Percentiles rank a stretch among this genome's conserved stretches.
Evolutionary conservation across 2,329 filamentous ascomycete genomes (phyloP).

Genomic region (Fusarium sacchari): DNA sequence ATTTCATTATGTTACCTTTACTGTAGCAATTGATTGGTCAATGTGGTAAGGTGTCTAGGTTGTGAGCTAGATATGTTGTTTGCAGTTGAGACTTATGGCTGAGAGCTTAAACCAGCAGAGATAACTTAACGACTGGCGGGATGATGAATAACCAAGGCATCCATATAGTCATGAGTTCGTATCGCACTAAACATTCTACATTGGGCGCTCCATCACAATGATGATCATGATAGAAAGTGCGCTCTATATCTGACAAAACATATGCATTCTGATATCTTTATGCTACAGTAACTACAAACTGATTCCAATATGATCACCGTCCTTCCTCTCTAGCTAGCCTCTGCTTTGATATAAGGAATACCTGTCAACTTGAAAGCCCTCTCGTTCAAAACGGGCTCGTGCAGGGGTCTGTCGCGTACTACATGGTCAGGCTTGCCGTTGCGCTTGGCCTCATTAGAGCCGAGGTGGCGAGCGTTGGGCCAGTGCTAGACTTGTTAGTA

Average conservation of each 20-base stretch:
- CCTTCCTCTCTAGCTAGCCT: not conserved
- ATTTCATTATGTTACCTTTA: too few relatives aligned
- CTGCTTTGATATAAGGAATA: constrained; percentile 35
- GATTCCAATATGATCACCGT: too few relatives aligned
- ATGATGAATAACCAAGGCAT: too few relatives aligned
- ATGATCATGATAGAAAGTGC: not conserved
- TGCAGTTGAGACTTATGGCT: too few relatives aligned
- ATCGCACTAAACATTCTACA: too few relatives aligned
- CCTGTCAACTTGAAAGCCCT: constrained; percentile 39
- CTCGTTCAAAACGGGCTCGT: constrained; percentile 29
- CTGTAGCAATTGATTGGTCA: too few relatives aligned
- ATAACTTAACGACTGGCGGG: too few relatives aligned
- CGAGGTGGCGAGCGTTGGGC: constrained; percentile 47
- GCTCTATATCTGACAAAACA: not conserved
- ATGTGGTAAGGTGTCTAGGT: too few relatives aligned
- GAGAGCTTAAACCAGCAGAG: too few relatives aligned
- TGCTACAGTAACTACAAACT: not conserved
- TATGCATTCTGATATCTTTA: not conserved
- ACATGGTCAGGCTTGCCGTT: constrained; percentile 36
- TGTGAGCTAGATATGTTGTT: too few relatives aligned
- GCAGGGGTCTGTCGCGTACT: constrained; percentile 24
- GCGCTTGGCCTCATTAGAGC: constrained; percentile 30
- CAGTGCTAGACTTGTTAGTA: constrained; percentile 33
- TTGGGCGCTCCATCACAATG: not conserved
- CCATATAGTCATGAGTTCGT: too few relatives aligned